Evolutionary conservation across 2,329 filamentous ascomycete species (phyloP).

Genomic region (Cladosporium velox): DNA sequence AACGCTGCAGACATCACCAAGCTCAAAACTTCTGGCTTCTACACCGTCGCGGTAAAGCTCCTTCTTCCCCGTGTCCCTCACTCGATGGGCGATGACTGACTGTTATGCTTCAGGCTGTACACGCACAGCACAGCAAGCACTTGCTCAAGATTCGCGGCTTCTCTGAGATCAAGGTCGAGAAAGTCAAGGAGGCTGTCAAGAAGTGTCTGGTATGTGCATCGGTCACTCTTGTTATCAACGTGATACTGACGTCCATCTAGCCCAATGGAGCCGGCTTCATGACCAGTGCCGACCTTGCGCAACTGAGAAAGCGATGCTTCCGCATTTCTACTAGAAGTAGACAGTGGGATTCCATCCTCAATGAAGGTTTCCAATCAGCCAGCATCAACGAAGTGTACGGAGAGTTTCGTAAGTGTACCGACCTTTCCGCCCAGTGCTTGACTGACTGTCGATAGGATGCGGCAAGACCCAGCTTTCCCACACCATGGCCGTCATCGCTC

Average conservation of each 20-base stretch:
- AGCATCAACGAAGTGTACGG: conserved; percentile 67
- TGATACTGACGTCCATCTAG: conserved; percentile 38
- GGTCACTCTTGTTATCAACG: background rate
- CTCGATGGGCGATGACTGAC: background rate
- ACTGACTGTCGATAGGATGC: conserved; percentile 41
- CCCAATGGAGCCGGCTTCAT: conserved; percentile 63
- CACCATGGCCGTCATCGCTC: conserved; percentile 67
- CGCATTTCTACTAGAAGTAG: conserved; percentile 71
- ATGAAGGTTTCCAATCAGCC: conserved; percentile 69
- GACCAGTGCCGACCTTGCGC: conserved; percentile 64
- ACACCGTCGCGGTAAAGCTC: conserved; percentile 61
- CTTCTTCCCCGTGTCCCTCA: background rate
- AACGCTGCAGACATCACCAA: conserved; percentile 66
- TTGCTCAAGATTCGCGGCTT: conserved; percentile 69
- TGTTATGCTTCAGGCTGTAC: conserved; percentile 53
- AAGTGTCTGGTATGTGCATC: conserved; percentile 56
- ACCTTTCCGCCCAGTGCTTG: conserved; percentile 19
- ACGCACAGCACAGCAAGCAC: conserved; percentile 60
- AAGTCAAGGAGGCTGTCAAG: conserved; percentile 66
- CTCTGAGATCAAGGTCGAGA: conserved; percentile 70
- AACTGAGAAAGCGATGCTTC: conserved; percentile 63
- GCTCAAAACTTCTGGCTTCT: conserved; percentile 63
- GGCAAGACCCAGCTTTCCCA: conserved; percentile 71
- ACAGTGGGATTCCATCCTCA: conserved; percentile 65
- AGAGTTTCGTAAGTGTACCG: conserved; percentile 50